phyloP scores from a whole-genome alignment of 148 eudicot genomes.

The Dysphania ambrosioides region DNA sequence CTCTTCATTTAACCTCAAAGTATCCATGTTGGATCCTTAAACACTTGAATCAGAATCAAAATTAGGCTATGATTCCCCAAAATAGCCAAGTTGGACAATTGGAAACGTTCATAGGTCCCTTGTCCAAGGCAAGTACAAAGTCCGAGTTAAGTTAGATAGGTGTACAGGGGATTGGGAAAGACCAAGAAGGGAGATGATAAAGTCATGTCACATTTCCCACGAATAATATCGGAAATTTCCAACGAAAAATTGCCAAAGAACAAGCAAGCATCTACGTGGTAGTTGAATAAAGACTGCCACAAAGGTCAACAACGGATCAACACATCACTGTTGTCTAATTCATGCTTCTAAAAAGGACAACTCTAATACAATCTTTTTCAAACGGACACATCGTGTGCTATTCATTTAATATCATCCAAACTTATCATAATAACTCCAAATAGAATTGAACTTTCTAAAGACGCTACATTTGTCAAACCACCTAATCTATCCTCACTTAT shows the following conservation, averaged over 20 bases:
- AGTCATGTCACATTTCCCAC: neutral
- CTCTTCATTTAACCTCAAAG: too few species aligned
- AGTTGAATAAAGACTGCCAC: neutral
- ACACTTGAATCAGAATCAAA: too few species aligned
- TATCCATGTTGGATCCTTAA: too few species aligned
- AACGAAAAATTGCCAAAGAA: neutral
- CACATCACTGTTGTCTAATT: constrained; percentile 7
- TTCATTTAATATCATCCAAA: constrained; percentile 1
- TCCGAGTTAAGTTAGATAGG: too few species aligned
- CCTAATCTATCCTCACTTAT: neutral
- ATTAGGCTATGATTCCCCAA: too few species aligned
- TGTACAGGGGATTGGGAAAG: too few species aligned
- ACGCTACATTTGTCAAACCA: neutral
- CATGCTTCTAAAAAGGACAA: constrained; percentile 10
- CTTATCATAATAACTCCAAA: neutral
- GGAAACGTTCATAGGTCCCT: too few species aligned
- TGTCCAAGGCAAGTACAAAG: too few species aligned
- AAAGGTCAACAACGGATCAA: neutral
- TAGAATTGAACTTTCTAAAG: neutral
- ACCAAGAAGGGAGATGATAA: too few species aligned
- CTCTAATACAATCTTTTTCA: neutral
- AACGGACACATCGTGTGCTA: neutral
- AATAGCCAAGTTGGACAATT: too few species aligned
- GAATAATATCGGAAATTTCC: too few species aligned
- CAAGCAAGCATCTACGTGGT: neutral